Evolutionary conservation across 2,329 filamentous ascomycete species (phyloP).

Genomic region (Triangularia setosa): DNA sequence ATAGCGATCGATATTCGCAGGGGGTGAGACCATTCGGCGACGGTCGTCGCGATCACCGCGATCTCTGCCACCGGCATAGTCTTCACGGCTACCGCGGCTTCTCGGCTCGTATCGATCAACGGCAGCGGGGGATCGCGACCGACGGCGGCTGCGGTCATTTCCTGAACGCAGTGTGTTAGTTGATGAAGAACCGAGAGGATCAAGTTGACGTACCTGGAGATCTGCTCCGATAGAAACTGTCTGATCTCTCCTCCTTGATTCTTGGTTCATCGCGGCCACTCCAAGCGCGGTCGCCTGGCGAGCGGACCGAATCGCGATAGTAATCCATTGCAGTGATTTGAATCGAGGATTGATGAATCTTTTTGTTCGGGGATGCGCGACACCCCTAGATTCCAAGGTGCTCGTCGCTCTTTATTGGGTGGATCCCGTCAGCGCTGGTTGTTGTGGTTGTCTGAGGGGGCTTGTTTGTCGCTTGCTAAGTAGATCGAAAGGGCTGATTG

Average conservation of each 20-base stretch:
- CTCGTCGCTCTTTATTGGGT: neutral
- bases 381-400: neutral
- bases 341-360: neutral
- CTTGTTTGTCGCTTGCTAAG: constrained; percentile 28
- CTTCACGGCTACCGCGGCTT: constrained; percentile 59
- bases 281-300: constrained; percentile 52
- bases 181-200: neutral
- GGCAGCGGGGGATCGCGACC: constrained; percentile 65
- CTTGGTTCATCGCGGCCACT: constrained; percentile 49
- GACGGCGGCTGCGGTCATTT: constrained; percentile 54
- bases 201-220: constrained; percentile 55
- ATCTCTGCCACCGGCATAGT: constrained; percentile 52
- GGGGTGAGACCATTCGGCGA: constrained; percentile 57
- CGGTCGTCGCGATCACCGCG: constrained; percentile 37
- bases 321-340: constrained; percentile 42
- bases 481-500: constrained; percentile 27
- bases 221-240: constrained; percentile 62
- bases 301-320: constrained; percentile 52
- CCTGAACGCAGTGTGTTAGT: constrained; percentile 36
- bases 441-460: neutral
- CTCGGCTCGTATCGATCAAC: constrained; percentile 77
- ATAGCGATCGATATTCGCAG: constrained; percentile 78
- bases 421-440: neutral
- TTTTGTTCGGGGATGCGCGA: neutral
- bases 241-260: constrained; percentile 48